Evolutionary conservation across 805 yeast species (phyloP).

Genomic region (Wickerhamiella bombiphila): DNA sequence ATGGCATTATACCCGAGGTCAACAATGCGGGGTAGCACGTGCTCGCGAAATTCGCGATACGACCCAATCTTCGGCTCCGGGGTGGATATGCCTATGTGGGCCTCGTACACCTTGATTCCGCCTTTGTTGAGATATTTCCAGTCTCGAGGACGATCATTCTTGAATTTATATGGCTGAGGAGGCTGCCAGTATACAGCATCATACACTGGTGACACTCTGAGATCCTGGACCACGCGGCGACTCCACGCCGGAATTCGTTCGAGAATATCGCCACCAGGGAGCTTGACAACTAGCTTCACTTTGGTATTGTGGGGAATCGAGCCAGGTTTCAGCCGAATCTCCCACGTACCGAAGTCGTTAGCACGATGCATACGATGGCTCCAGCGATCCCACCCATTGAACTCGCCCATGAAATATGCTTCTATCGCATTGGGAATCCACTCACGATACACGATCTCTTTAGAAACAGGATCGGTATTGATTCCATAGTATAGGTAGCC

Average conservation of each 20-base stretch:
- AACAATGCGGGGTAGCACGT: conserved; percentile 70
- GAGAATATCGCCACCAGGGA: conserved; percentile 53
- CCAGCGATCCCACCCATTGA: conserved; percentile 64
- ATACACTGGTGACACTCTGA: conserved; percentile 35
- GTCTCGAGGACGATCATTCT: conserved; percentile 53
- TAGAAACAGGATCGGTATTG: conserved; percentile 39
- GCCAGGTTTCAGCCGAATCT: conserved; percentile 40
- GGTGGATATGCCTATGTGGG: conserved; percentile 83
- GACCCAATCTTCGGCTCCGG: conserved; percentile 77
- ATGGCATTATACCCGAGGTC: conserved; percentile 82
- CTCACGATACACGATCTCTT: conserved; percentile 51
- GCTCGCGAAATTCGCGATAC: conserved; percentile 68
- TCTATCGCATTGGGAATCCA: conserved; percentile 79
- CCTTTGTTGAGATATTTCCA: conserved; percentile 12
- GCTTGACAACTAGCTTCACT: conserved; percentile 46
- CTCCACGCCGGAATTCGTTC: conserved; percentile 88
- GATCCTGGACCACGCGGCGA: conserved; percentile 56
- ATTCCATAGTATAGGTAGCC: conserved; percentile 69
- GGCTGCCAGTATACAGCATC: conserved; percentile 96
- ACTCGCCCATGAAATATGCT: conserved; percentile 82
- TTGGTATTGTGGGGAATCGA: conserved; percentile 73
- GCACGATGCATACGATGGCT: conserved; percentile 37
- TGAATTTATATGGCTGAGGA: conserved; percentile 38
- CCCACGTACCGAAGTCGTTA: conserved; percentile 62
- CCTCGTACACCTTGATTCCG: conserved; percentile 63